These are phyloP conservation scores for Agroathelia rolfsii DNA, from an alignment of 1,284 basidiomycete genomes.

Conservation along the genomic window DNA sequence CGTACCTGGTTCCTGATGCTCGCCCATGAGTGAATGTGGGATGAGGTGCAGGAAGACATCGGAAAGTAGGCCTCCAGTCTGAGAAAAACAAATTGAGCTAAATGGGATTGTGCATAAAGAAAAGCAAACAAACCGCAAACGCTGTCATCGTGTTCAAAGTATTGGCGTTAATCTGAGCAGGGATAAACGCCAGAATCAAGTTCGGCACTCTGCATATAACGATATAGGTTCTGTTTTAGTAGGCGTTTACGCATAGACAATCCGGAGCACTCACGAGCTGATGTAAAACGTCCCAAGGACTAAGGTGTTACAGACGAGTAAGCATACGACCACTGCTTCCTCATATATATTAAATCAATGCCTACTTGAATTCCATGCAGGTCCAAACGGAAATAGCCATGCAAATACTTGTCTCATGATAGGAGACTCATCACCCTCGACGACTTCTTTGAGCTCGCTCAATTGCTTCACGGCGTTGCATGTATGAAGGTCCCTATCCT, in stretches of 20 bases:
- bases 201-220: constrained; percentile 61
- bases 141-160: constrained; percentile 88
- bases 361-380: constrained; percentile 74
- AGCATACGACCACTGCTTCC: constrained; percentile 11
- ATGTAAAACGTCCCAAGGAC: constrained; percentile 88
- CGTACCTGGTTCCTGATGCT: constrained; percentile 55
- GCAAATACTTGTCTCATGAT: constrained; percentile 70
- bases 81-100: constrained; percentile 11
- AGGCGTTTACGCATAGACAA: constrained; percentile 6
- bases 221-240: constrained; percentile 6
- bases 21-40: constrained; percentile 84
- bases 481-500: constrained; percentile 28
- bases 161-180: constrained; percentile 70
- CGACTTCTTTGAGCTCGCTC: constrained; percentile 43
- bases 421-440: constrained; percentile 57
- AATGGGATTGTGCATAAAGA: constrained; percentile 9
- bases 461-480: constrained; percentile 46
- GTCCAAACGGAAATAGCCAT: constrained; percentile 77
- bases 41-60: constrained; percentile 87
- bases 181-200: constrained; percentile 86
- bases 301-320: constrained; percentile 13
- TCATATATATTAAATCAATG: constrained; percentile 7
- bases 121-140: constrained; percentile 51
- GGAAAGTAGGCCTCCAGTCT: constrained; percentile 84
- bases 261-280: constrained; percentile 60